Conservation (phyloP, 805 yeast genomes). For the Maudiozyma pseudohumilis region DNA sequence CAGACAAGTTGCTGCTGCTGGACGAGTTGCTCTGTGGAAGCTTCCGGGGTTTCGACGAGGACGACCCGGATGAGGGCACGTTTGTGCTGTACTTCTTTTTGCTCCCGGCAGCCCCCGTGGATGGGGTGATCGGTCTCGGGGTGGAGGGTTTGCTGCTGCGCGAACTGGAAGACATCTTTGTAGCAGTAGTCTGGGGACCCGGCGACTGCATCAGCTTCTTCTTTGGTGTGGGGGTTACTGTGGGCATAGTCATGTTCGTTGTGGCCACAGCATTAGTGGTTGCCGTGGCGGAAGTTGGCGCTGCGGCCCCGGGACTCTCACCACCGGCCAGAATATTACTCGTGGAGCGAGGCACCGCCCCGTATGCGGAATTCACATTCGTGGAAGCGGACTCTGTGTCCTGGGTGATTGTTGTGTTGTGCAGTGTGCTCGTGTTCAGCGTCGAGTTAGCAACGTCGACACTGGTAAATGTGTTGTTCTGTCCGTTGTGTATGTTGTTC, state of each 20-base stretch:
- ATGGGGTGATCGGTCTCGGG: not conserved
- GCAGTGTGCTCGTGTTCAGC: not conserved
- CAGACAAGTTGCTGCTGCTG: slow-evolving; percentile 1
- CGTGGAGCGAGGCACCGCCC: not conserved
- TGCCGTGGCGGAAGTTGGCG: no score
- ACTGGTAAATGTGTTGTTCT: slow-evolving; percentile 1
- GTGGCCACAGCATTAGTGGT: no score
- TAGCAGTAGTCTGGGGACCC: no score
- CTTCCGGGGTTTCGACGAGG: not conserved
- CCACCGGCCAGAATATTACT: not conserved
- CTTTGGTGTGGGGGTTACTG: not conserved
- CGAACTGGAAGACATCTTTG: no score
- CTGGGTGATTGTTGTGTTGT: slow-evolving; percentile 3
- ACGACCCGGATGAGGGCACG: no score
- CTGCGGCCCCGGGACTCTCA: not conserved
- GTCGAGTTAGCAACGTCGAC: slow-evolving; percentile 3
- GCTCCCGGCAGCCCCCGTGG: slow-evolving; percentile 1
- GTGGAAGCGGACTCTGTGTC: slow-evolving; percentile 2
- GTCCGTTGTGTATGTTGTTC: not conserved
- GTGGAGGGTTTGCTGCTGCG: not conserved
- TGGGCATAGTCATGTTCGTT: not conserved
- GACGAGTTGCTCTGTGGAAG: slow-evolving; percentile 1
- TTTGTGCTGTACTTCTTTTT: no score
- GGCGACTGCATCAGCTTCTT: no score
- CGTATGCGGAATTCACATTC: not conserved